phyloP scores from a whole-genome alignment of 441 rosid species.

The Pelargonium fulgidum region DNA sequence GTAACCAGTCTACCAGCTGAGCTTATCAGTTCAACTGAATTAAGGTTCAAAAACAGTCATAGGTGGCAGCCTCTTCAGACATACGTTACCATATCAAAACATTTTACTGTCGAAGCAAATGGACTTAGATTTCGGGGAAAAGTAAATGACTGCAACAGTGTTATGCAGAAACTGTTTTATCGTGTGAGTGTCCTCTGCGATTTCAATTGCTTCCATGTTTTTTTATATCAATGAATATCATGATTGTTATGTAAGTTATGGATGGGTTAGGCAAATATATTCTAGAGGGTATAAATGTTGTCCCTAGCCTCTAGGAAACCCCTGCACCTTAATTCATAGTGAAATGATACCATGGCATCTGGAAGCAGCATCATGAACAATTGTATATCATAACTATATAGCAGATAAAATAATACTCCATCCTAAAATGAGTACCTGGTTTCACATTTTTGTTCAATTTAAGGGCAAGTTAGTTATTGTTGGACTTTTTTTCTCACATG shows the following conservation, averaged over 20 bases:
- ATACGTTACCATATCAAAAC: constrained; percentile 67
- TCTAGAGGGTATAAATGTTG: not conserved
- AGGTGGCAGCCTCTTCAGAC: constrained; percentile 84
- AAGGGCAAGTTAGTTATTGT: no score
- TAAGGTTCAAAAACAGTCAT: constrained; percentile 49
- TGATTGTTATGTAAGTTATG: not conserved
- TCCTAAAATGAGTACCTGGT: no score
- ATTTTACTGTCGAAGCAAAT: constrained; percentile 52
- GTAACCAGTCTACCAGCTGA: constrained; percentile 54
- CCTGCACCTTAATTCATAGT: not conserved
- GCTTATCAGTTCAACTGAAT: constrained; percentile 63
- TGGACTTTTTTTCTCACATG: no score
- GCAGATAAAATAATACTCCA: not conserved
- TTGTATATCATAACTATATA: no score
- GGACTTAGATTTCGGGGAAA: constrained; percentile 74
- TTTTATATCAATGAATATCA: not conserved
- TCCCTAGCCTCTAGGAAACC: no score
- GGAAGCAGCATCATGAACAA: not conserved
- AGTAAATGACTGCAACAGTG: constrained; percentile 57
- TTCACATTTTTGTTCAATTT: no score
- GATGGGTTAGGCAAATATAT: not conserved
- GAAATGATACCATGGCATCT: not conserved
- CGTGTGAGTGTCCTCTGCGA: constrained; percentile 33
- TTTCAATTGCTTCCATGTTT: constrained; percentile 5
- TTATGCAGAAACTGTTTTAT: constrained; percentile 54